These are phyloP conservation scores for Microbotryum scabiosae DNA, from an alignment of 1,284 basidiomycete genomes.

Conservation along the genomic window DNA sequence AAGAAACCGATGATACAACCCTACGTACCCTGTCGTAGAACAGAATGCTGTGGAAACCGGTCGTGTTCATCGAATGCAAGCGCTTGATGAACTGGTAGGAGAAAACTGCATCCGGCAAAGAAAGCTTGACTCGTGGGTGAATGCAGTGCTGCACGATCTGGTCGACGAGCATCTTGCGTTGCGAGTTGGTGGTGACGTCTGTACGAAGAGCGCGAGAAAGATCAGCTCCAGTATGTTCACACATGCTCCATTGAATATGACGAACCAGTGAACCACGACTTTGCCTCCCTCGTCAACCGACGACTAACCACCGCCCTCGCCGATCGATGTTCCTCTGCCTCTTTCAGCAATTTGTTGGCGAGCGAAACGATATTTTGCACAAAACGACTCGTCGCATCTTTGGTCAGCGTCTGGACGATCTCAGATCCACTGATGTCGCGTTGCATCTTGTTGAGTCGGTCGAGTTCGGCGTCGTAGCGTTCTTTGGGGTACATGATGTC, in stretches of 20 bases:
- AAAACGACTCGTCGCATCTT: conserved; percentile 2
- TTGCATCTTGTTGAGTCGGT: conserved; percentile 38
- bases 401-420: too few species aligned
- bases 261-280: conserved; percentile 69
- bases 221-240: too few species aligned
- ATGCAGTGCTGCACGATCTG: conserved; percentile 82
- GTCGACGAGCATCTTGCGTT: conserved; percentile 49
- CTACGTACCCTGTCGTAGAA: conserved; percentile 69
- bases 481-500: conserved; percentile 62
- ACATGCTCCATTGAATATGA: too few species aligned
- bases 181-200: conserved; percentile 4
- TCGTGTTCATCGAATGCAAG: conserved; percentile 75
- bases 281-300: conserved; percentile 52
- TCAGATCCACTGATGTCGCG: conserved; percentile 9
- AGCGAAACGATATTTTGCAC: conserved; percentile 31
- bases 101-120: conserved; percentile 92
- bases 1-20: neutral
- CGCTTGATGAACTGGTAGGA: conserved; percentile 84
- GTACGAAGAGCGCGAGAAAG: neutral
- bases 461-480: conserved; percentile 43
- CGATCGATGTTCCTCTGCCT: conserved; percentile 33
- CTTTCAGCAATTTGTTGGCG: conserved; percentile 35
- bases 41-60: conserved; percentile 74
- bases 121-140: conserved; percentile 80
- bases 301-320: conserved; percentile 7